Percentiles rank a stretch among this genome's conserved stretches.
phyloP scores from a whole-genome alignment of 208 protist species.

The Spongospora subterranea region DNA sequence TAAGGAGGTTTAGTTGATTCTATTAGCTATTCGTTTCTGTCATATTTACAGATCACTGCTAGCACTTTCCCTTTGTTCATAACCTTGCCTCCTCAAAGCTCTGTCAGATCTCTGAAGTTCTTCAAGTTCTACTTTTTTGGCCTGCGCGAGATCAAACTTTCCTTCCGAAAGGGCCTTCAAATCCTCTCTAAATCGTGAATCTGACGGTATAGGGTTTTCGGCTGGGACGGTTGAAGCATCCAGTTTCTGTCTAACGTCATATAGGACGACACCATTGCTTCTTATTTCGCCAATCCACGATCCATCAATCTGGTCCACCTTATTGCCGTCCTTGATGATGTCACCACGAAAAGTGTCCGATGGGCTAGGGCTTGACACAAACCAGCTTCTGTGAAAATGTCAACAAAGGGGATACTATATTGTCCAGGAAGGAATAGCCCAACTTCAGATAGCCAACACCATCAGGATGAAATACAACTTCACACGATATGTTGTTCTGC shows the following conservation, averaged over 20 bases:
- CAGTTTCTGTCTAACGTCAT: not conserved
- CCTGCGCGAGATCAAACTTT: slow-evolving; percentile 12
- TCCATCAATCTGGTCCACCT: not conserved
- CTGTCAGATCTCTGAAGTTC: not conserved
- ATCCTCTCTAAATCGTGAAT: slow-evolving; percentile 1
- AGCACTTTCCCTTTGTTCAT: not conserved
- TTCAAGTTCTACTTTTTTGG: slow-evolving; percentile 46
- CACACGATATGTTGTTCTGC: not conserved
- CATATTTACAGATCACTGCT: no score
- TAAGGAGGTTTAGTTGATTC: no score
- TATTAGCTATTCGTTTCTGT: no score
- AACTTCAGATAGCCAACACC: slow-evolving; percentile 45
- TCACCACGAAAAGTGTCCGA: slow-evolving; percentile 39
- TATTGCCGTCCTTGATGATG: not conserved
- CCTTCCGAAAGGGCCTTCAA: not conserved
- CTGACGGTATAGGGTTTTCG: not conserved
- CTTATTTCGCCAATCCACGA: slow-evolving; percentile 12
- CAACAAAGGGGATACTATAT: not conserved
- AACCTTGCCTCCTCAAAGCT: not conserved
- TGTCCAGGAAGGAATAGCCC: no score
- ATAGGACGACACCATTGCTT: slow-evolving; percentile 38
- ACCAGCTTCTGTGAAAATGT: not conserved
- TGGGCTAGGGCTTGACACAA: not conserved
- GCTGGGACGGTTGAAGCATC: not conserved
- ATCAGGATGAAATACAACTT: slow-evolving; percentile 12